Base-by-base conservation (phyloP, 768 basidiomycete species). In the Serendipita indica region DNA sequence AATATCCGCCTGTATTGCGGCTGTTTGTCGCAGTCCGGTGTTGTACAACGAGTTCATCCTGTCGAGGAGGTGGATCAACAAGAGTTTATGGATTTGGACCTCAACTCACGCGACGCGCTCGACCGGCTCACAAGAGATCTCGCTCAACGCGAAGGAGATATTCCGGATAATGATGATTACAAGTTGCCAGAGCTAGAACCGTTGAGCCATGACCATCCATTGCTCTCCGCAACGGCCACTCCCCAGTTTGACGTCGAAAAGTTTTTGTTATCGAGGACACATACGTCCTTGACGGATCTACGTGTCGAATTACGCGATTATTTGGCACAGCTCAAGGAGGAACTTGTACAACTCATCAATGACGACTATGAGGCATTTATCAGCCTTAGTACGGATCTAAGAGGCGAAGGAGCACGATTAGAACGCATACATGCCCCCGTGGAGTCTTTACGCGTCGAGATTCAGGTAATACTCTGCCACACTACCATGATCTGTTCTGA, bases 321-420 rank as follows among this genome's bases (percentile, higher is more conserved):
- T 68, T 75, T 90, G 61, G 79, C 80, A 0, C 73, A 77, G 7
- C 72, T 99, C 62, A 91, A 94, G 69, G 89, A 93, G 68, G 94
- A 96, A 68, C 78, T 99, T 33, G 91, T 98, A 30, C 83, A 83
- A 65, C 81, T 98, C 66, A 96, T 98, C 68, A 98, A 99, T 70
- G 86, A 91, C 64, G 96, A 98, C 71, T 99, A 98, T 66, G 92
- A 92, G 69, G 92, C 92, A 13, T 99, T 98, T 68, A 94, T 98
- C 65, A 90, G 88, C 64, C 75, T 99, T 30, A 93, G 93, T 63
- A 92, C 93, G 2, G 91, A 97, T 65, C 69, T 98, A 63, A 78
- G 83, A 63, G 90, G 86, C 41, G 93, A 97, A 70, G 86, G 87
- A 2, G 74, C 75, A 35, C 75, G 89, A 62, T 68, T 94, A 64